These are phyloP conservation scores for Blastomyces emzantsi DNA, from an alignment of 2,329 filamentous ascomycete genomes.

Conservation along the genomic window DNA sequence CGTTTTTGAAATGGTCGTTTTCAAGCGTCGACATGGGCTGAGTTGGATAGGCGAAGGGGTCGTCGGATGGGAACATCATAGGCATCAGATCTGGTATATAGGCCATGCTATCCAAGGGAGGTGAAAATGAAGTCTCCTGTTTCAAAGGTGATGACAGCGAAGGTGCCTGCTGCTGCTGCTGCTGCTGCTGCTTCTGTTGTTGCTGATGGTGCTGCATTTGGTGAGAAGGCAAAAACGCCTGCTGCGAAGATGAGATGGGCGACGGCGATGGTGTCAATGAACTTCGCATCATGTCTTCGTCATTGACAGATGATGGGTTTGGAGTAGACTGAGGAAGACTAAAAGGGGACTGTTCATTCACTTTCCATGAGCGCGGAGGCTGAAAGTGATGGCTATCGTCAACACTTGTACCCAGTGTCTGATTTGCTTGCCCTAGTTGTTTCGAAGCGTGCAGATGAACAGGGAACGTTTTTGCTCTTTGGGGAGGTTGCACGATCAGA, in stretches of 20 bases:
- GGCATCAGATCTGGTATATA: constrained; percentile 41
- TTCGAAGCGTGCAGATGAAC: constrained; percentile 23
- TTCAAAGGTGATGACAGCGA: constrained; percentile 9
- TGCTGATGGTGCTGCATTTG: background rate
- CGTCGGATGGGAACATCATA: constrained; percentile 44
- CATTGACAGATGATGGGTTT: constrained; percentile 7
- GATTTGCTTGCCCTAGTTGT: constrained; percentile 18
- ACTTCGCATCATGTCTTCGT: constrained; percentile 11
- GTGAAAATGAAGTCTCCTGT: constrained; percentile 22
- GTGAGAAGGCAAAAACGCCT: background rate
- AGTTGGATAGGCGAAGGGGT: constrained; percentile 44
- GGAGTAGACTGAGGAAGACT: constrained; percentile 10
- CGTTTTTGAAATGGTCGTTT: constrained; percentile 32
- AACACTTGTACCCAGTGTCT: constrained; percentile 23
- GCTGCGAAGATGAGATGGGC: constrained; percentile 7
- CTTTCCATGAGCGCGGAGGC: background rate
- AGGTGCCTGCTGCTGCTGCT: constrained; percentile 5
- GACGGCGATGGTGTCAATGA: constrained; percentile 14
- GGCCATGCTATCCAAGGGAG: constrained; percentile 25
- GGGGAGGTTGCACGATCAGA: constrained; percentile 18
- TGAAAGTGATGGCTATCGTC: constrained; percentile 22
- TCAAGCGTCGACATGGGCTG: constrained; percentile 42
- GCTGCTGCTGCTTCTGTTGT: constrained; percentile 3
- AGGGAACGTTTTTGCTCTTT: constrained; percentile 36
- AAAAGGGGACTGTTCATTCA: constrained; percentile 9